Conservation (phyloP, 2,329 filamentous ascomycete species). For the Clonostachys rosea region DNA sequence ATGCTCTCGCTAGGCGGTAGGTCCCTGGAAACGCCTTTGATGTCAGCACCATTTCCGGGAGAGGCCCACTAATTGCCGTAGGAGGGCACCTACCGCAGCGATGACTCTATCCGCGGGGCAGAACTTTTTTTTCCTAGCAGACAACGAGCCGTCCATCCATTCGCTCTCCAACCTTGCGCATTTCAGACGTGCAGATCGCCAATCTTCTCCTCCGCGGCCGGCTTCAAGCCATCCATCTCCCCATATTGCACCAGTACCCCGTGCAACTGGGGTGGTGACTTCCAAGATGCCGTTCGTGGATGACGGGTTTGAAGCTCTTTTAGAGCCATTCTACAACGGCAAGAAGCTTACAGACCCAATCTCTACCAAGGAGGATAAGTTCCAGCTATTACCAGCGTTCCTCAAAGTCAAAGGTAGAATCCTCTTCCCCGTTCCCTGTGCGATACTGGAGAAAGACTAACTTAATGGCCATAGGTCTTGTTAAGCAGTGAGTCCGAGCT, state of each 20-base stretch:
- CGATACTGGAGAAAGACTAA: not conserved
- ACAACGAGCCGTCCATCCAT: too few relatives aligned
- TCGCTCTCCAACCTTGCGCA: not conserved
- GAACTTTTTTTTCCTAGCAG: not conserved
- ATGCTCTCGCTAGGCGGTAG: too few relatives aligned
- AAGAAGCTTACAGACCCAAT: slow-evolving; percentile 64
- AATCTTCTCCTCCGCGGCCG: not conserved
- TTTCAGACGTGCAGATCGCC: not conserved
- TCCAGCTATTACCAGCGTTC: slow-evolving; percentile 95
- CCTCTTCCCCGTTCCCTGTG: not conserved
- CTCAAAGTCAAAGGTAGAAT: slow-evolving; percentile 81
- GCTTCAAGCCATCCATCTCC: not conserved
- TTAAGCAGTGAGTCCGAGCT: slow-evolving; percentile 69
- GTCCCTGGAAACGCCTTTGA: too few relatives aligned
- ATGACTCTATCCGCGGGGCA: slow-evolving; percentile 1
- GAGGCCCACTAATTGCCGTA: not conserved
- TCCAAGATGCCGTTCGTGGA: slow-evolving; percentile 48
- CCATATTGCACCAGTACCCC: slow-evolving; percentile 1
- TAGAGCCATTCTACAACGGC: slow-evolving; percentile 65
- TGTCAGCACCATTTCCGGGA: slow-evolving; percentile 1
- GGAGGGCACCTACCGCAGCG: not conserved
- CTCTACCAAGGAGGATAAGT: slow-evolving; percentile 77
- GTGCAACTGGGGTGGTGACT: slow-evolving; percentile 24
- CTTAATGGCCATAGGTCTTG: slow-evolving; percentile 48
- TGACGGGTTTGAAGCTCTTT: slow-evolving; percentile 61